Evolutionary conservation across 2,329 filamentous ascomycete species (phyloP), one percentile per base, ranked within the genome.

Genomic region (Cercospora sp.): DNA sequence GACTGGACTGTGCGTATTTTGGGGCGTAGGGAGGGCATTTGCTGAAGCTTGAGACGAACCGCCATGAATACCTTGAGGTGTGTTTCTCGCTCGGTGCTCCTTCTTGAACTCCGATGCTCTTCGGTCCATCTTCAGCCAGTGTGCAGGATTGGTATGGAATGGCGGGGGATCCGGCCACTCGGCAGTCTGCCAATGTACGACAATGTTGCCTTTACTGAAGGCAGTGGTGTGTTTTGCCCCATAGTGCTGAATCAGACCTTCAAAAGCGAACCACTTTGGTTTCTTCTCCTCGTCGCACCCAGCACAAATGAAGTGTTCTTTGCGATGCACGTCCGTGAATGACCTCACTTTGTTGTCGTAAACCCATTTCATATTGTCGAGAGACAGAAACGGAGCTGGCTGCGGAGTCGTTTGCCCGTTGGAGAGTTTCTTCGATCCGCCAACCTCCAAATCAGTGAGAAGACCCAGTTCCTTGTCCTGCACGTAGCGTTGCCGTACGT

Each of bases 281-380:
- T 85, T 87, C 60, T 83, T 83, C 59, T 89, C 86, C 77, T 91
- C 93, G 31, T 84, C 86, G 73, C 78, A 81, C 12, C 79, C 80
- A 57, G 88, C 89, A 80, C 92, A 95, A 66, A 91, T 84, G 78
- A 95, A 95, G 9, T 94, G 80, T 65, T 94, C 91, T 74, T 89
- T 91, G 72, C 88, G 84, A 73, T 85, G 84, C 57, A 82, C 80
- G 69, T 92, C 89, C 2, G 90, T 92, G 64, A 88, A 80, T 26
- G 88, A 87, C 75, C 89, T 91, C 76, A 95, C 84, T 77, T 92
- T 93, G 72, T 87, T 87, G 74, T 94, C 91, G 77, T 91, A 94
- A 31, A 94, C 82, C 88, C 90, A 94, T 78, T 91, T 94, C 91
- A 95, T 93, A 75, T 94, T 93, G 76, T 94, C 91, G 72, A 95